phyloP scores from a whole-genome alignment of 1,284 basidiomycete species.

The Gymnopus androsaceus region DNA sequence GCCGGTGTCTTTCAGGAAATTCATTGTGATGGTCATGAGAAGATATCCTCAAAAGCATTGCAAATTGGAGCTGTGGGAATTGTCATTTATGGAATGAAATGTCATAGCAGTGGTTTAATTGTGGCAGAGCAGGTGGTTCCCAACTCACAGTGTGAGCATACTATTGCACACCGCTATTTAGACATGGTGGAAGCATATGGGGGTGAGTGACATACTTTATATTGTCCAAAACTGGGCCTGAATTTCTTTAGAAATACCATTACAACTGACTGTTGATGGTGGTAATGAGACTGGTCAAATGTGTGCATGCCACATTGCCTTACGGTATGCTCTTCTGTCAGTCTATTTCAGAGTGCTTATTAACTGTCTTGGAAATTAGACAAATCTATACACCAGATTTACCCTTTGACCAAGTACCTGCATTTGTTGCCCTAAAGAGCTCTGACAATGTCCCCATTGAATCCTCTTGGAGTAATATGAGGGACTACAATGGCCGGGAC shows the following conservation, averaged over 20 bases:
- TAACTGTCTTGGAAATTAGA: not conserved
- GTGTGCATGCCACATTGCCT: slow-evolving; percentile 10
- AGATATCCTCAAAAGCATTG: slow-evolving; percentile 7
- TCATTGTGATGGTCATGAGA: too few species aligned
- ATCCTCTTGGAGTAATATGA: slow-evolving; percentile 15
- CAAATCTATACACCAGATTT: slow-evolving; percentile 9
- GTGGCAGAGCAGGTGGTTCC: slow-evolving; percentile 13
- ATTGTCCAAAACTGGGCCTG: not conserved
- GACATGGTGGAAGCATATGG: slow-evolving; percentile 17
- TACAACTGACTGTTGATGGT: slow-evolving; percentile 19
- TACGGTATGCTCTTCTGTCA: slow-evolving; percentile 11
- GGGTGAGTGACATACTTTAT: not conserved
- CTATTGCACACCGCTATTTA: slow-evolving; percentile 17
- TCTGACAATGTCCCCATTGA: slow-evolving; percentile 20
- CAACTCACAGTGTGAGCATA: slow-evolving; percentile 9
- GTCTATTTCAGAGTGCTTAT: not conserved
- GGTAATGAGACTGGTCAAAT: slow-evolving; percentile 19
- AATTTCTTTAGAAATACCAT: slow-evolving; percentile 13
- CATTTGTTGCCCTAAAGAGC: slow-evolving; percentile 15
- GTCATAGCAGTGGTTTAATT: slow-evolving; percentile 5
- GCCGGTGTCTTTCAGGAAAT: slow-evolving; percentile 18
- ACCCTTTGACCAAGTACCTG: not conserved
- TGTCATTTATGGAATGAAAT: slow-evolving; percentile 15
- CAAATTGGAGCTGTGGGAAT: slow-evolving; percentile 19
- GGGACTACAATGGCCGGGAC: slow-evolving; percentile 2